These are phyloP conservation scores for Leptographium galeiforme DNA, from an alignment of 2,329 filamentous ascomycete genomes.

Conservation along the genomic window DNA sequence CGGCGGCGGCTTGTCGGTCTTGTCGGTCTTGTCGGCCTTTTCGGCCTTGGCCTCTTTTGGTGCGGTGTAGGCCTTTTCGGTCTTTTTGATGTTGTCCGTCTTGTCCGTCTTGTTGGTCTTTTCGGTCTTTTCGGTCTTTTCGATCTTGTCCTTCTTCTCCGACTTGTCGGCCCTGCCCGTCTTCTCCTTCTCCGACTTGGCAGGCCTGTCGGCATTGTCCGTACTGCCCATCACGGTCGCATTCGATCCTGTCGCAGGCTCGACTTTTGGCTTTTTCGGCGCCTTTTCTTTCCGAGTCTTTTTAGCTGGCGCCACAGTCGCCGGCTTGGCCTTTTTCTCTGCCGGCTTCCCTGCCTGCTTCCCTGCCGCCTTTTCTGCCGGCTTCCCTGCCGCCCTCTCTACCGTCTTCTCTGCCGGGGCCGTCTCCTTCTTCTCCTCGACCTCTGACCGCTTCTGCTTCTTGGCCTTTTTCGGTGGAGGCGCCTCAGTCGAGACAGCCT, in stretches of 20 bases:
- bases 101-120: conserved; percentile 8
- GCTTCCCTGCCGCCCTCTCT: conserved; percentile 6
- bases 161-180: conserved; percentile 13
- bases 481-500: neutral
- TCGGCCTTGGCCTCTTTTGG: conserved; percentile 14
- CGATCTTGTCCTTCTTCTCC: conserved; percentile 8
- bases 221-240: too few relatives aligned
- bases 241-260: too few relatives aligned
- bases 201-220: neutral
- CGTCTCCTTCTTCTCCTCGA: neutral
- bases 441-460: conserved; percentile 14
- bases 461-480: conserved; percentile 7
- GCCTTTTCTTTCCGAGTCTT: too few relatives aligned
- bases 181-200: conserved; percentile 5
- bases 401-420: conserved; percentile 5
- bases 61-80: conserved; percentile 5
- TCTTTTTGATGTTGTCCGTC: neutral
- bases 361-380: conserved; percentile 2
- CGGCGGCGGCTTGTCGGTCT: neutral
- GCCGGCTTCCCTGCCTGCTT: neutral
- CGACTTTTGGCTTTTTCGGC: too few relatives aligned
- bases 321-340: conserved; percentile 1
- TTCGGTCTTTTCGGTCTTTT: neutral
- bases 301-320: neutral
- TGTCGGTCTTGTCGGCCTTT: neutral